Conservation (phyloP, 2,329 filamentous ascomycete species). For the Macrophomina phaseolina region DNA sequence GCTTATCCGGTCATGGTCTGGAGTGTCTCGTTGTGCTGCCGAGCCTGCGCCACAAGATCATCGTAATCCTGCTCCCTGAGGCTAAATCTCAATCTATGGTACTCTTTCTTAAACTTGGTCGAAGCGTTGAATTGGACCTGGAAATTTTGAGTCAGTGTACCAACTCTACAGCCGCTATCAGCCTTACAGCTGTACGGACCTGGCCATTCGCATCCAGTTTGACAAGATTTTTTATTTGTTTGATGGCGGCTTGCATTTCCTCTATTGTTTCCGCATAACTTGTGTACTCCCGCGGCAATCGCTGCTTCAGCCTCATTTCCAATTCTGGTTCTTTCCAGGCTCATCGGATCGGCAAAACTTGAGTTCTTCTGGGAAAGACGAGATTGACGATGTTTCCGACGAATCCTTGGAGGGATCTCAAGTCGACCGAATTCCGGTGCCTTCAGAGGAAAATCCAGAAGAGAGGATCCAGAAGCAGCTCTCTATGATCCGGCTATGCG, state of each 20-base stretch:
- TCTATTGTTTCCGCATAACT: background rate
- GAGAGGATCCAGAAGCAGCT: too few relatives aligned
- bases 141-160: too few relatives aligned
- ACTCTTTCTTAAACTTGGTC: constrained; percentile 37
- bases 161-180: too few relatives aligned
- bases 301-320: background rate
- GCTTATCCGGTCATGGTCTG: constrained; percentile 35
- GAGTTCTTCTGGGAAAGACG: too few relatives aligned
- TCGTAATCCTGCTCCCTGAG: constrained; percentile 37
- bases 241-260: background rate
- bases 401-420: too few relatives aligned
- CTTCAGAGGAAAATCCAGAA: too few relatives aligned
- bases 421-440: too few relatives aligned
- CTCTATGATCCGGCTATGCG: too few relatives aligned
- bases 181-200: background rate
- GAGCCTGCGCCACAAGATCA: constrained; percentile 35
- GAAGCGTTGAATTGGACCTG: constrained; percentile 35
- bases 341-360: too few relatives aligned
- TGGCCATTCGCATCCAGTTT: background rate
- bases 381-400: too few relatives aligned
- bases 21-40: constrained; percentile 33
- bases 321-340: constrained; percentile 33
- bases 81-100: constrained; percentile 39
- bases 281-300: background rate
- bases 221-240: background rate